Evolutionary conservation across 768 basidiomycete species (phyloP).

Genomic region (Macrolepiota dolichaula): DNA sequence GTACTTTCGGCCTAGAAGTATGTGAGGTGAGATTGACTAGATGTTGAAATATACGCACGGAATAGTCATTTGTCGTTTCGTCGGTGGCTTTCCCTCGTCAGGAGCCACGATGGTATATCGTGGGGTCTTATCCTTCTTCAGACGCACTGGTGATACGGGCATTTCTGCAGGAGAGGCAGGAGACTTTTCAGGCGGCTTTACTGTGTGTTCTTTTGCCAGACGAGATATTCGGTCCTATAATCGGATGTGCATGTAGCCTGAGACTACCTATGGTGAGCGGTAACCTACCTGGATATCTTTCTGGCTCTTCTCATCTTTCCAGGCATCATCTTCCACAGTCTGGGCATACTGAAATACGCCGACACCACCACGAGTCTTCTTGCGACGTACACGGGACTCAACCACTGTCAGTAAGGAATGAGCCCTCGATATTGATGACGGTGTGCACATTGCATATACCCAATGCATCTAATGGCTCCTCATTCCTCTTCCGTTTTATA

Average conservation of each 20-base stretch:
- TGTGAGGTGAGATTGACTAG: background rate
- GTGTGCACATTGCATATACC: slow-evolving; percentile 38
- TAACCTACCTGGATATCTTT: slow-evolving; percentile 59
- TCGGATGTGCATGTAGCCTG: background rate
- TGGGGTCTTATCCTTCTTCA: slow-evolving; percentile 32
- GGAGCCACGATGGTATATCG: slow-evolving; percentile 51
- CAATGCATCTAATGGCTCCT: slow-evolving; percentile 79
- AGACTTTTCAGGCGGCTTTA: slow-evolving; percentile 17
- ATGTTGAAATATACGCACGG: slow-evolving; percentile 33
- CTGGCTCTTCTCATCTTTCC: slow-evolving; percentile 57
- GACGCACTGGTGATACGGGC: slow-evolving; percentile 10
- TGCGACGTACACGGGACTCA: slow-evolving; percentile 56
- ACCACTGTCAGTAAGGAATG: slow-evolving; percentile 41
- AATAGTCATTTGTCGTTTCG: slow-evolving; percentile 29
- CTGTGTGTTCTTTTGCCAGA: slow-evolving; percentile 39
- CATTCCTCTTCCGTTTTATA: slow-evolving; percentile 79
- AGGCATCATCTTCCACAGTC: slow-evolving; percentile 68
- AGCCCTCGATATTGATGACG: slow-evolving; percentile 5
- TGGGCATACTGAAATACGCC: slow-evolving; percentile 80
- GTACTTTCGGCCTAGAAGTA: slow-evolving; percentile 47
- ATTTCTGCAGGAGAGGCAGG: slow-evolving; percentile 10
- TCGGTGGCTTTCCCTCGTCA: slow-evolving; percentile 21
- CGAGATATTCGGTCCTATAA: slow-evolving; percentile 57
- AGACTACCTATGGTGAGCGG: background rate
- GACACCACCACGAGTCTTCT: slow-evolving; percentile 53